Evolutionary conservation across 202 grass and related monocot genomes (phyloP).

Genomic region (Schoenoplectus triqueter): DNA sequence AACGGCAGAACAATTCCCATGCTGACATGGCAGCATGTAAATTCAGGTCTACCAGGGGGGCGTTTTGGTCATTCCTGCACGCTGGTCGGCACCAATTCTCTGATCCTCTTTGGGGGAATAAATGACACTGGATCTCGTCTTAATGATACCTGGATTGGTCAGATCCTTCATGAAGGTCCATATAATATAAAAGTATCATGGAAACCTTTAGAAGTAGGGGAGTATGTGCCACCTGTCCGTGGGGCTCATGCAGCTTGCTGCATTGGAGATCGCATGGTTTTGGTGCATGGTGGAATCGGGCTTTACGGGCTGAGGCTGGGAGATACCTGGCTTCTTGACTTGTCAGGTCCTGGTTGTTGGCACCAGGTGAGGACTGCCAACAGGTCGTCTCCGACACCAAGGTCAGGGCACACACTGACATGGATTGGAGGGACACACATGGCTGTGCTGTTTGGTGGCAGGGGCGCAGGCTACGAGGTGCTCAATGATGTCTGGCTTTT

Average conservation of each 20-base stretch:
- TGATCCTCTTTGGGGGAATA: constrained; percentile 94
- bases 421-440: constrained; percentile 68
- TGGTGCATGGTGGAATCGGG: constrained; percentile 81
- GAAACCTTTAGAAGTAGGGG: constrained; percentile 70
- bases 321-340: constrained; percentile 92
- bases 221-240: constrained; percentile 60
- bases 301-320: constrained; percentile 65
- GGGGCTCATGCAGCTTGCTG: constrained; percentile 92
- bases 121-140: constrained; percentile 73
- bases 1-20: constrained; percentile 48
- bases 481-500: constrained; percentile 98
- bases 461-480: constrained; percentile 79
- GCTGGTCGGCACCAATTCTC: constrained; percentile 44
- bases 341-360: constrained; percentile 75
- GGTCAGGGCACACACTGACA: constrained; percentile 87
- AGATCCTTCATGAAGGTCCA: constrained; percentile 58
- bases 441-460: constrained; percentile 84
- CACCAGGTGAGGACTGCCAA: constrained; percentile 50
- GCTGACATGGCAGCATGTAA: constrained; percentile 76
- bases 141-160: constrained; percentile 91
- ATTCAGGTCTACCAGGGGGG: constrained; percentile 75
- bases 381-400: constrained; percentile 57
- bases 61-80: constrained; percentile 91
- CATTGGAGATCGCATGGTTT: constrained; percentile 48
- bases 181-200: constrained; percentile 64